Percentiles rank a stretch among this genome's conserved stretches.
phyloP scores from a whole-genome alignment of 1,284 basidiomycete species.

The Phlebopus sp. region DNA sequence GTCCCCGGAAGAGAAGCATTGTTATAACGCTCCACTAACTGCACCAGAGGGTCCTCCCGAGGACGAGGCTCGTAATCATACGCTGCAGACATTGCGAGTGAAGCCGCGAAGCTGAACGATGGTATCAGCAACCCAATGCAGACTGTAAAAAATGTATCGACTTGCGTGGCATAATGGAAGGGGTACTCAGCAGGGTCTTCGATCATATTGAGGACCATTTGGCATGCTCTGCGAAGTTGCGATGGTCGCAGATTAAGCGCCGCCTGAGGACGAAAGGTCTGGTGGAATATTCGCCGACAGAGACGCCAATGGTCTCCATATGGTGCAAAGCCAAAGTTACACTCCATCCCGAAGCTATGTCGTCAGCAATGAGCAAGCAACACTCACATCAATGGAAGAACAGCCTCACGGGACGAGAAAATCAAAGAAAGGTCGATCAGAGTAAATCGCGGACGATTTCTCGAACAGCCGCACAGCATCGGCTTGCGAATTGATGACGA shows the following conservation, averaged over 20 bases:
- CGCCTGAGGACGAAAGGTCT: neutral
- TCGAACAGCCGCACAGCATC: slow-evolving; percentile 22
- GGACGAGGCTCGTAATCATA: slow-evolving; percentile 8
- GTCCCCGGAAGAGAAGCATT: too few species aligned
- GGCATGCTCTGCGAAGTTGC: neutral
- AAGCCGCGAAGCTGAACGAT: neutral
- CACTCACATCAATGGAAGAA: too few species aligned
- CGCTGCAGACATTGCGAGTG: slow-evolving; percentile 6
- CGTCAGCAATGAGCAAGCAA: neutral
- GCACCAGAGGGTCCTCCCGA: slow-evolving; percentile 6
- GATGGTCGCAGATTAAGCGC: neutral
- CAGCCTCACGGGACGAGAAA: too few species aligned
- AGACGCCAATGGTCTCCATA: slow-evolving; percentile 16
- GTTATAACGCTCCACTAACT: neutral
- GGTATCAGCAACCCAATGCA: too few species aligned
- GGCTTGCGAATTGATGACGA: slow-evolving; percentile 21
- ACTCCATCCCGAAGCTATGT: slow-evolving; percentile 10
- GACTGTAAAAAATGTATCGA: too few species aligned
- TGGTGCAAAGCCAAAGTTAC: slow-evolving; percentile 7
- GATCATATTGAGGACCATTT: slow-evolving; percentile 2
- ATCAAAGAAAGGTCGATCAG: slow-evolving; percentile 16
- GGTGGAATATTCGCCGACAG: slow-evolving; percentile 8
- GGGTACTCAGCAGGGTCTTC: slow-evolving; percentile 8
- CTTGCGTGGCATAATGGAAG: slow-evolving; percentile 11
- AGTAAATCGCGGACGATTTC: slow-evolving; percentile 21